phyloP scores from a whole-genome alignment of 2,329 filamentous ascomycete genomes.

The Sporothrix inflata region DNA sequence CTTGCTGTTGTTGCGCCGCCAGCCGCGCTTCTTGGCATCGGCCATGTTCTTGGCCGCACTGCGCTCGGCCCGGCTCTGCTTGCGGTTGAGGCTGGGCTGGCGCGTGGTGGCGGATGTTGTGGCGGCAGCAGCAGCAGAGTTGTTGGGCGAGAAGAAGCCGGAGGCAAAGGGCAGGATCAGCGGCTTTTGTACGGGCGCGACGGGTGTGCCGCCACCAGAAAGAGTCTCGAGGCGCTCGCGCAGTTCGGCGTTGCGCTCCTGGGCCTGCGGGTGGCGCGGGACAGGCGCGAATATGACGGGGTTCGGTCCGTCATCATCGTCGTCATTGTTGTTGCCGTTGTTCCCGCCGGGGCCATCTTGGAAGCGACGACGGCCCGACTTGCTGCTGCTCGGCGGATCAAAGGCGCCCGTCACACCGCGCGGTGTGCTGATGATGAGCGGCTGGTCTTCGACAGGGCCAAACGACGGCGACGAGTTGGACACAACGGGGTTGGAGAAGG shows the following conservation, averaged over 20 bases:
- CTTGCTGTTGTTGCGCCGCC: conserved; percentile 47
- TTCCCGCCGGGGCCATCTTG: neutral
- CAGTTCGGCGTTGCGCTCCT: conserved; percentile 41
- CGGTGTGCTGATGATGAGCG: conserved; percentile 65
- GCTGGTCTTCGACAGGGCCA: conserved; percentile 50
- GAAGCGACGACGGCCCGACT: neutral
- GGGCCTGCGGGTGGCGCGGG: conserved; percentile 53
- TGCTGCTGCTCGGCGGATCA: conserved; percentile 47
- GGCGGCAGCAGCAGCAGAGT: conserved; percentile 34
- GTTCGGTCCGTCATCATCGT: conserved; percentile 37
- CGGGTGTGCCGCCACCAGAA: conserved; percentile 45
- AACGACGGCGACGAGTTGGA: conserved; percentile 33
- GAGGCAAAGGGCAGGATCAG: conserved; percentile 39
- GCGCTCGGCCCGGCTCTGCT: conserved; percentile 59
- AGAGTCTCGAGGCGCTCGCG: conserved; percentile 61
- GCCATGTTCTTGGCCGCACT: conserved; percentile 66
- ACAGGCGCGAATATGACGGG: conserved; percentile 55
- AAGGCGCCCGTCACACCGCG: conserved; percentile 58
- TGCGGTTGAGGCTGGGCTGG: conserved; percentile 50
- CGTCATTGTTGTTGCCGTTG: neutral
- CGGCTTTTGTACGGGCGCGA: conserved; percentile 16
- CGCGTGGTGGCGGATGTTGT: conserved; percentile 43
- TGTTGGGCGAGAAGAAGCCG: neutral
- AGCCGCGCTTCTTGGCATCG: conserved; percentile 62
- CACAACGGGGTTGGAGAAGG: conserved; percentile 31